phyloP scores from a whole-genome alignment of 1,139 yeast genomes.

The Magnusiomyces paraingens region DNA sequence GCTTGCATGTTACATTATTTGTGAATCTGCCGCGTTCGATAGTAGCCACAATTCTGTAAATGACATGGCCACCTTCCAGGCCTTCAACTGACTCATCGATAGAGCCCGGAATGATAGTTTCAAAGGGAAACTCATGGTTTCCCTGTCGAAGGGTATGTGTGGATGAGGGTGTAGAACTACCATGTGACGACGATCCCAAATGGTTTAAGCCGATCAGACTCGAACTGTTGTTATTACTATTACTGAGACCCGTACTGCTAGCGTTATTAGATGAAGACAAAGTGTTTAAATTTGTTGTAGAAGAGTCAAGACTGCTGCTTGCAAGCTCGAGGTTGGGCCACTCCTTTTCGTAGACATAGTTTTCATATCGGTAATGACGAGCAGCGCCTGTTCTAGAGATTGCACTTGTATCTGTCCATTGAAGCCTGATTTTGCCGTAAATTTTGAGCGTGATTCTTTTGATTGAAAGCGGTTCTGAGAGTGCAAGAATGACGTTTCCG shows the following conservation, averaged over 20 bases:
- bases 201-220: background rate
- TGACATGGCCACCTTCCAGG: constrained; percentile 73
- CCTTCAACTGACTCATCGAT: constrained; percentile 90
- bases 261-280: background rate
- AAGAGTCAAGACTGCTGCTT: constrained; percentile 5
- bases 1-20: constrained; percentile 56
- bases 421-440: constrained; percentile 55
- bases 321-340: constrained; percentile 64
- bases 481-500: constrained; percentile 73
- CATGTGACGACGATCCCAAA: too few relatives aligned
- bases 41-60: constrained; percentile 69
- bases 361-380: constrained; percentile 55
- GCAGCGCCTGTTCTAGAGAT: constrained; percentile 39
- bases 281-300: background rate
- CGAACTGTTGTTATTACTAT: constrained; percentile 1
- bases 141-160: constrained; percentile 49
- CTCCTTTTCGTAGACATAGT: constrained; percentile 60
- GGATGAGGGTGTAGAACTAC: constrained; percentile 9
- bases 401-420: constrained; percentile 29
- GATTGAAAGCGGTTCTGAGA: constrained; percentile 67
- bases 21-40: constrained; percentile 80
- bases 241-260: background rate
- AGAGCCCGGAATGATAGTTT: constrained; percentile 76
- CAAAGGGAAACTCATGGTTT: constrained; percentile 87
- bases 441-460: constrained; percentile 57